Evolutionary conservation across 495 filamentous ascomycete genomes (phyloP).

Genomic region (Talaromyces thailandensis): DNA sequence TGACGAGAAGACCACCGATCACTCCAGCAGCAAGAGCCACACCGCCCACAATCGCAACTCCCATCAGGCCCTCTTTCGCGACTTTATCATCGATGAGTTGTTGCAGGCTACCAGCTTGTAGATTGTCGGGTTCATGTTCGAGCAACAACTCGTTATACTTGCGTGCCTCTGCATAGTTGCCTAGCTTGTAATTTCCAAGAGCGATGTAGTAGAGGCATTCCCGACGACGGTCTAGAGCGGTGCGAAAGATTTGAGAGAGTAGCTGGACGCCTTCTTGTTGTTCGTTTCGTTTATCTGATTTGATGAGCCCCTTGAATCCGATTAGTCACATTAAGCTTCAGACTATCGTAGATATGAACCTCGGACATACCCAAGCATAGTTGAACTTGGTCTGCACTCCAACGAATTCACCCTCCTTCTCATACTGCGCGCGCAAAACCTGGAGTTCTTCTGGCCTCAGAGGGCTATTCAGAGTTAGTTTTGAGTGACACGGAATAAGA

Average conservation of each 20-base stretch:
- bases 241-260: slow-evolving; percentile 94
- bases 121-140: slow-evolving; percentile 79
- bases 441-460: slow-evolving; percentile 83
- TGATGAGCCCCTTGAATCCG: slow-evolving; percentile 71
- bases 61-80: slow-evolving; percentile 84
- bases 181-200: slow-evolving; percentile 94
- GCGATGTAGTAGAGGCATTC: slow-evolving; percentile 98
- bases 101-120: slow-evolving; percentile 79
- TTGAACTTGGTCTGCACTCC: slow-evolving; percentile 99
- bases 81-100: slow-evolving; percentile 92
- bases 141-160: slow-evolving; percentile 88
- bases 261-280: slow-evolving; percentile 94
- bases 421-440: slow-evolving; percentile 86
- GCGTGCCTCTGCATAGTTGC: slow-evolving; percentile 90
- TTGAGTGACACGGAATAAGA: neutral
- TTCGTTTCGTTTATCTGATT: slow-evolving; percentile 70
- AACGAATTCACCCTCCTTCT: slow-evolving; percentile 93
- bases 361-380: slow-evolving; percentile 77
- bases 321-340: neutral
- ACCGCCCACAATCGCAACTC: slow-evolving; percentile 93
- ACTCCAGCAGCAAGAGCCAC: slow-evolving; percentile 90
- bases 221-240: slow-evolving; percentile 77
- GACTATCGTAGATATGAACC: neutral
- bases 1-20: slow-evolving; percentile 76
- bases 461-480: slow-evolving; percentile 43